These are phyloP conservation scores for Camelina hispida DNA, from an alignment of 345 rosid species.

Conservation along the genomic window DNA sequence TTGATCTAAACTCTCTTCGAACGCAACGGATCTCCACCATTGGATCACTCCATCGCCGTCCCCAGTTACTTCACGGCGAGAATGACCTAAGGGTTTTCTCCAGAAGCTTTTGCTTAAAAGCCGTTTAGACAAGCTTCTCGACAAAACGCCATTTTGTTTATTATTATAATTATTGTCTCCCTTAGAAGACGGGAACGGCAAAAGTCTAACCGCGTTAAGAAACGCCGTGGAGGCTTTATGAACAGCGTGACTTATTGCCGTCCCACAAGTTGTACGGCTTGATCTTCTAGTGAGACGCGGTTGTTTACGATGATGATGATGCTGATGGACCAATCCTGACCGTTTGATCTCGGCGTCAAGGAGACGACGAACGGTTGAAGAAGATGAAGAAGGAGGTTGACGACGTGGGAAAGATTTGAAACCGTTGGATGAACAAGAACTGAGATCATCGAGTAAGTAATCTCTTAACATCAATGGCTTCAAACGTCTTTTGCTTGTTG, in stretches of 20 bases:
- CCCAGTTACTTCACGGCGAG: slow-evolving; percentile 17
- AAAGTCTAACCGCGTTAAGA: slow-evolving; percentile 62
- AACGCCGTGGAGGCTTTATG: slow-evolving; percentile 69
- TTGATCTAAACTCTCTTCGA: slow-evolving; percentile 45
- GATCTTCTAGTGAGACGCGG: slow-evolving; percentile 41
- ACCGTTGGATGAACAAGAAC: slow-evolving; percentile 90
- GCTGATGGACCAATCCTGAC: slow-evolving; percentile 33
- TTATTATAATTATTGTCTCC: slow-evolving; percentile 16
- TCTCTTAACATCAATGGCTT: slow-evolving; percentile 76
- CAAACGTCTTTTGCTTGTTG: slow-evolving; percentile 43
- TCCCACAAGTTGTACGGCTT: slow-evolving; percentile 47
- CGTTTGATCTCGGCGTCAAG: slow-evolving; percentile 68
- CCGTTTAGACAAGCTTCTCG: slow-evolving; percentile 59
- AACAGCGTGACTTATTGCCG: slow-evolving; percentile 54
- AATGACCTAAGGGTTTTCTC: slow-evolving; percentile 48
- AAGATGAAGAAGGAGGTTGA: slow-evolving; percentile 52
- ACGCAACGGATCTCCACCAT: slow-evolving; percentile 58
- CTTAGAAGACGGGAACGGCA: slow-evolving; percentile 58
- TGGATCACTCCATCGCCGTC: slow-evolving; percentile 38
- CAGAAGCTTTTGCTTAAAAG: slow-evolving; percentile 58
- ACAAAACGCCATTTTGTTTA: slow-evolving; percentile 36
- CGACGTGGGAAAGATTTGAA: slow-evolving; percentile 88
- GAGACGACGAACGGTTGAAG: slow-evolving; percentile 63
- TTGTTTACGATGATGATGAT: slow-evolving; percentile 1
- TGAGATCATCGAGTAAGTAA: slow-evolving; percentile 70